Evolutionary conservation across 148 eudicot species (phyloP).

Genomic region (Arbutus unedo): DNA sequence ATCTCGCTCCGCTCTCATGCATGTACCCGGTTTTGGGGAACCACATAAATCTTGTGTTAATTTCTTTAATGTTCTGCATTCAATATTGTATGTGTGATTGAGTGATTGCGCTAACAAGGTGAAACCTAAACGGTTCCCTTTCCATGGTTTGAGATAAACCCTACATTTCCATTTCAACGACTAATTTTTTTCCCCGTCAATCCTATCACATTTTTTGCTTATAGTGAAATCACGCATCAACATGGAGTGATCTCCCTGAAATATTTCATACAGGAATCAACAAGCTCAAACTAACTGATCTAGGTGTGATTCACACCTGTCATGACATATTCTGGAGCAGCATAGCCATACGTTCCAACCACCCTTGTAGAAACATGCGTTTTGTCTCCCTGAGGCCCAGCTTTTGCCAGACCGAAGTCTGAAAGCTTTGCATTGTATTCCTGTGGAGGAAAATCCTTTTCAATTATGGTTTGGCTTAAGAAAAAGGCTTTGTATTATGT

Average conservation of each 20-base stretch:
- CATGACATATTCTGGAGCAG: slow-evolving; percentile 98
- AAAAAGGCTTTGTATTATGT: background rate
- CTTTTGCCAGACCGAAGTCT: slow-evolving; percentile 95
- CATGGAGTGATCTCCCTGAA: background rate
- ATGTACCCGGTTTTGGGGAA: no score
- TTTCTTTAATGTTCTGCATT: no score
- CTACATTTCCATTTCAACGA: background rate
- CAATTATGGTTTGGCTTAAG: background rate
- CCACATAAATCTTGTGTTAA: no score
- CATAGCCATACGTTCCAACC: slow-evolving; percentile 97
- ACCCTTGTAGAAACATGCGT: slow-evolving; percentile 96
- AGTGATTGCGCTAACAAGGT: no score
- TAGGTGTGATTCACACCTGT: slow-evolving; percentile 51
- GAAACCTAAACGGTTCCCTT: background rate
- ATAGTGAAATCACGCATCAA: background rate
- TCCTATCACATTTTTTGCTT: background rate
- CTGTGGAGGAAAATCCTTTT: slow-evolving; percentile 30
- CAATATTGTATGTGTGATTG: no score
- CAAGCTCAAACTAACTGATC: background rate
- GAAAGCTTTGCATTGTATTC: slow-evolving; percentile 96
- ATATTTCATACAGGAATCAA: background rate
- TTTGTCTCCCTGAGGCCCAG: slow-evolving; percentile 96
- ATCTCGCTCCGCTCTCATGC: no score
- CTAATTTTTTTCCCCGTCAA: background rate
- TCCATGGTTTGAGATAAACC: background rate